Percentiles rank a stretch among this genome's conserved stretches.
Evolutionary conservation across 2,329 filamentous ascomycete species (phyloP).

Genomic region (Curvularia sp.): DNA sequence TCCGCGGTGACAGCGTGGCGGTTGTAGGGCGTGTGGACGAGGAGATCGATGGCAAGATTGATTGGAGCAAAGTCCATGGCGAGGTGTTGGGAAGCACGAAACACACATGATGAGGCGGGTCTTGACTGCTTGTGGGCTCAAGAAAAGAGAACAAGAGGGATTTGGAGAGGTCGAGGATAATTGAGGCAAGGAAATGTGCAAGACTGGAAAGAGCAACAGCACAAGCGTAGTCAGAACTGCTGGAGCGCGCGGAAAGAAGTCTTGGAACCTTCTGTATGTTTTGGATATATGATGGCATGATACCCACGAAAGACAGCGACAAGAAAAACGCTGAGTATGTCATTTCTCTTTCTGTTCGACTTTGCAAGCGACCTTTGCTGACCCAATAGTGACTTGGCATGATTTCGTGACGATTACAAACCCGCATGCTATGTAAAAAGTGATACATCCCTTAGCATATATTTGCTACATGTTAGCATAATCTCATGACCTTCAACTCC

Average conservation of each 20-base stretch:
- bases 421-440: background rate
- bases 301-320: constrained; percentile 26
- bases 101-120: constrained; percentile 58
- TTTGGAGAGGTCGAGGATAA: background rate
- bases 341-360: constrained; percentile 7
- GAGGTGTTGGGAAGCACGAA: constrained; percentile 84
- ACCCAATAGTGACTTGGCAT: constrained; percentile 15
- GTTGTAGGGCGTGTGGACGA: constrained; percentile 90
- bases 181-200: background rate
- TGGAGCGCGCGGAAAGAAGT: background rate
- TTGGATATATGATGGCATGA: constrained; percentile 19
- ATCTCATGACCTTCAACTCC: background rate
- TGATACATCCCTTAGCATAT: background rate
- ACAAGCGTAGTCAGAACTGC: background rate
- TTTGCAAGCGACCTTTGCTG: constrained; percentile 16
- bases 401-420: background rate
- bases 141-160: background rate
- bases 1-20: constrained; percentile 93
- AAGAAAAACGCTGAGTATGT: constrained; percentile 30
- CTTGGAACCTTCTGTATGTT: constrained; percentile 2
- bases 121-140: background rate
- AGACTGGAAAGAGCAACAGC: background rate
- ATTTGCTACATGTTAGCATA: background rate
- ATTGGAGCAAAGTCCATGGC: constrained; percentile 91
- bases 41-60: constrained; percentile 84